These are phyloP conservation scores for Cadophora sp. DNA, from an alignment of 2,329 filamentous ascomycete species.

Conservation along the genomic window DNA sequence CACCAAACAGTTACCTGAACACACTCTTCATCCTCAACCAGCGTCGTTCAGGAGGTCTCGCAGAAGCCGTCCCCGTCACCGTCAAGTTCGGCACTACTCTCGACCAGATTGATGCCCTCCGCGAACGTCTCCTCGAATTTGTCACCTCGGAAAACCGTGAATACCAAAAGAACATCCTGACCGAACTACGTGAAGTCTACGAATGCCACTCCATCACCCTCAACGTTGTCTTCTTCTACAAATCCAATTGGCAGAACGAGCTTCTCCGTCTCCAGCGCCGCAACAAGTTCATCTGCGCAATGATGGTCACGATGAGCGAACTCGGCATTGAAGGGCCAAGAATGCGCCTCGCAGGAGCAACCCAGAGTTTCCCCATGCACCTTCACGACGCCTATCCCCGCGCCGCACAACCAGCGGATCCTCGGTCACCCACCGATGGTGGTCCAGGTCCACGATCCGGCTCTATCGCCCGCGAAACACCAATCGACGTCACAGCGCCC, in stretches of 20 bases:
- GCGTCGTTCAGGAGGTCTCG: conserved; percentile 84
- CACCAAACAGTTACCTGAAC: conserved; percentile 93
- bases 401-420: conserved; percentile 12
- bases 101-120: conserved; percentile 82
- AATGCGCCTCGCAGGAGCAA: conserved; percentile 42
- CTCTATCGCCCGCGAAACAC: conserved; percentile 48
- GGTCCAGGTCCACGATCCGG: conserved; percentile 43
- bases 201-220: conserved; percentile 86
- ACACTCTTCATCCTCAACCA: conserved; percentile 95
- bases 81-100: conserved; percentile 89
- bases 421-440: conserved; percentile 21
- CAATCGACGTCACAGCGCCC: conserved; percentile 29
- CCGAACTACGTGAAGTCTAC: conserved; percentile 79
- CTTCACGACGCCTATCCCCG: conserved; percentile 41
- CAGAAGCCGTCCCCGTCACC: conserved; percentile 82
- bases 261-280: conserved; percentile 85
- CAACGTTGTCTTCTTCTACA: conserved; percentile 97
- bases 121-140: conserved; percentile 81
- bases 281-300: conserved; percentile 91
- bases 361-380: conserved; percentile 40
- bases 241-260: conserved; percentile 96
- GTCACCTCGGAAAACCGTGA: conserved; percentile 87
- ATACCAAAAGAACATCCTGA: conserved; percentile 85
- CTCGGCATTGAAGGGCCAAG: conserved; percentile 45
- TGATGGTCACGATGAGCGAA: conserved; percentile 78